Base-by-base conservation (phyloP, 2,329 filamentous ascomycete species). In the Xylaria sp. region DNA sequence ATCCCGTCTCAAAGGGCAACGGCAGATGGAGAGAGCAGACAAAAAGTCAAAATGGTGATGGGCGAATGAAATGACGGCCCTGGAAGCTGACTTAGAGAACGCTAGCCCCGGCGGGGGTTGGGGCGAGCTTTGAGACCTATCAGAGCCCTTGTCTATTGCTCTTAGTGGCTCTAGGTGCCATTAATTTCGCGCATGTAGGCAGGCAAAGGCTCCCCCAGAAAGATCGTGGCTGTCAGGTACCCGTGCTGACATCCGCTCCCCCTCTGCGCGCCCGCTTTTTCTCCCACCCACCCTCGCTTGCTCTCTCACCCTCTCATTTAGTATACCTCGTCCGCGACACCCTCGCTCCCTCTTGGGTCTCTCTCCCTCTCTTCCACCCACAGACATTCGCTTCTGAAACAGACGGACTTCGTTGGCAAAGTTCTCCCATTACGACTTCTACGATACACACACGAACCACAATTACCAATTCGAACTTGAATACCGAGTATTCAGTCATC, bases 331-430 rank as follows among this genome's bases (percentile, higher is more conserved):
- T 58, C 63, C 63, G 25, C 31, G 37, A 34, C 55, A 39, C 39
- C 9, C 50, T 48, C 69, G 28, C 63, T 59, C 56, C 58, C 64
- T 72, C 68, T 69, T 65, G 20, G 31, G 31, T 41, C 61, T 54
- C 61, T 54, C 63, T 59, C 63, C 67, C 64, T 58, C 56, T 46
- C 58, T 25, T 31, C 57, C 46, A 37, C 63, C 20, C 64, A 59
- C 63, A 66, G 46, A 69, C 72, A 66, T 66, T 73, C 72, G 48
- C 69, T 74, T 69, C 67, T 70, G 51, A 59, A 66, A 73, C 69
- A 73, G 66, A 65, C 70, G 76, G 75, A 76, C 76, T 78, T 77
- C 77, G 77, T 78, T 78, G 77, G 77, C 77, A 78, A 72, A 78
- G 77, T 77, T 73, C 69, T 41, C 72, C 71, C 63, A 48, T 76